A percentile compares a stretch with the other conserved stretches of the same genome.
phyloP scores from a whole-genome alignment of 768 basidiomycete genomes.

The Kwoniella europaea region DNA sequence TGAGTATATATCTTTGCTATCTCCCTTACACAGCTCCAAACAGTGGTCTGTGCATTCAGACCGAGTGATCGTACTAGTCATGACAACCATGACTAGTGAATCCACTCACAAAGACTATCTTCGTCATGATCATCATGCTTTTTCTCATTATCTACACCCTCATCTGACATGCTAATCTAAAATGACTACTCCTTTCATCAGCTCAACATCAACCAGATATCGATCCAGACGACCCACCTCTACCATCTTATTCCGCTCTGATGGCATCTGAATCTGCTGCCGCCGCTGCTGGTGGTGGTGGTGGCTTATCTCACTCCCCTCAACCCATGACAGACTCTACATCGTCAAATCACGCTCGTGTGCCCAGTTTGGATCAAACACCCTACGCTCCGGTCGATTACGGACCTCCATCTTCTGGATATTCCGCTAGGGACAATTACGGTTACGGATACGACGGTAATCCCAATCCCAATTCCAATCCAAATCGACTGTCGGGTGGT shows the following conservation, averaged over 20 bases:
- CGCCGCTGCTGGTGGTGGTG: conserved; percentile 27
- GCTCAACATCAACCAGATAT: conserved; percentile 11
- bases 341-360: conserved; percentile 33
- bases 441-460: conserved; percentile 9
- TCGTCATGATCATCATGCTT: too few species aligned
- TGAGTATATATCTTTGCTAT: conserved; percentile 14
- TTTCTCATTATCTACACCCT: background rate
- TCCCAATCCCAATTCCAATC: conserved; percentile 21
- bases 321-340: conserved; percentile 27
- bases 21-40: background rate
- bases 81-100: background rate
- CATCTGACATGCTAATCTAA: background rate
- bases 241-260: conserved; percentile 46
- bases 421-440: conserved; percentile 23
- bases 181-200: conserved; percentile 10
- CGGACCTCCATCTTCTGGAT: conserved; percentile 25
- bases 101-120: background rate
- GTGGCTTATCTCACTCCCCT: conserved; percentile 31
- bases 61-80: background rate
- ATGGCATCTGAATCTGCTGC: conserved; percentile 38
- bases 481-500: conserved; percentile 29
- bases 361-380: conserved; percentile 38
- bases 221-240: conserved; percentile 40
- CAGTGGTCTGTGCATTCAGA: background rate
- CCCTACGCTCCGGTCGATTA: conserved; percentile 55